These are phyloP conservation scores for Penicillium palitans DNA, from an alignment of 2,329 filamentous ascomycete species.

Conservation along the genomic window DNA sequence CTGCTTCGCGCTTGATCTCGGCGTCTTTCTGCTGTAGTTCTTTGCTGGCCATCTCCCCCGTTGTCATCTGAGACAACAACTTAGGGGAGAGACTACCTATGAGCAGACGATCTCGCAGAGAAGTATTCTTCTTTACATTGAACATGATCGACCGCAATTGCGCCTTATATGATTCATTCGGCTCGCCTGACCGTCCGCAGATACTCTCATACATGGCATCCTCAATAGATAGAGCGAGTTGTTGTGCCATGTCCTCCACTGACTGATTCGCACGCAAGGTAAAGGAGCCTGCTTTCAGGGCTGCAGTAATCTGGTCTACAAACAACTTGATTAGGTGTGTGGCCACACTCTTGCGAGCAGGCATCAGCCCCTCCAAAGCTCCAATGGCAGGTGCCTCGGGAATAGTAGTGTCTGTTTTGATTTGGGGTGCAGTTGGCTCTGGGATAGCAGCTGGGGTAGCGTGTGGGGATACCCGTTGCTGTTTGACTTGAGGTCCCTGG, in stretches of 20 bases:
- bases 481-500: constrained; percentile 45
- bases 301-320: constrained; percentile 62
- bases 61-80: constrained; percentile 82
- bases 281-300: constrained; percentile 66
- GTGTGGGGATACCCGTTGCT: constrained; percentile 41
- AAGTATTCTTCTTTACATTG: constrained; percentile 86
- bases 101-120: constrained; percentile 75
- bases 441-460: constrained; percentile 23
- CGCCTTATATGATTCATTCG: constrained; percentile 56
- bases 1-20: constrained; percentile 57
- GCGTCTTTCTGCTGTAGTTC: constrained; percentile 70
- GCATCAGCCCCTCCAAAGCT: constrained; percentile 54
- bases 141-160: constrained; percentile 76
- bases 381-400: constrained; percentile 34
- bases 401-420: constrained; percentile 39
- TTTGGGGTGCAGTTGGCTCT: constrained; percentile 28
- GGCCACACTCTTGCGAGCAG: constrained; percentile 66
- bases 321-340: constrained; percentile 71
- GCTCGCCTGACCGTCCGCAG: constrained; percentile 52
- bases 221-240: constrained; percentile 77
- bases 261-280: constrained; percentile 64
- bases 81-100: constrained; percentile 68
- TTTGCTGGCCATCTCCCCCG: constrained; percentile 87
- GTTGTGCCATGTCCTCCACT: constrained; percentile 64
- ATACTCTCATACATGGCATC: constrained; percentile 61